Evolutionary conservation across 805 yeast species (phyloP), one percentile per base, ranked within the genome.

Genomic region (Kodamaea nitidulidarum): DNA sequence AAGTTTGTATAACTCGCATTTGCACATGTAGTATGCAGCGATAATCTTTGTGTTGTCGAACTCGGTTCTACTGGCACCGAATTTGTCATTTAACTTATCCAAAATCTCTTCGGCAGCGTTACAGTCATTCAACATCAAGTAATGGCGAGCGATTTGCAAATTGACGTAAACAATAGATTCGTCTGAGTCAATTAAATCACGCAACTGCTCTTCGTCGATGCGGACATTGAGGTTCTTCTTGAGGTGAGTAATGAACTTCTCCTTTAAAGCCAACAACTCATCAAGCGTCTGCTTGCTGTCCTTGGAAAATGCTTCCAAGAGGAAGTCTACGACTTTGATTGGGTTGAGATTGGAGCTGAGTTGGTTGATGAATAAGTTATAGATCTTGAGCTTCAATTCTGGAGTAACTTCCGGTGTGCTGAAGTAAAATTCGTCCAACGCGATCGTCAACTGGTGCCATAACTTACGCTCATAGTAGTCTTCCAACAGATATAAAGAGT

Each of bases 401-500:
- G 77, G 71, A 40, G 71, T 68, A 31, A 66, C 67, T 9, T 38
- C 50, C 16, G 38, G 30, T 9, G 26, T 28, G n/a, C 29, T 16
- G 16, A 25, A 24, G 65, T 78, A 91, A 55, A 90, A 75, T 45
- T 72, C 73, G 25, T 67, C 67, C 41, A 93, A 67, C 5, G 77
- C 63, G 44, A 77, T 76, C 2, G 96, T 86, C 56, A 93, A 74
- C 68, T 93, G 98, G 65, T 84, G 95, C 97, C 97, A 93, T 58
- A 91, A 74, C 61, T 88, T 88, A 50, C 95, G 73, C 55, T 88
- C 96, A 64, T 87, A 84, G 41, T 71, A 70, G 52, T 88, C 96
- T 55, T 90, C 97, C 56, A 91, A 75, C 38, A 77, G 75, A 55
- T 77, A 81, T 51, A 84, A 74, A 6, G 71, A 59, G 20, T 79